Evolutionary conservation across 31 red algal genomes (phyloP).

Genomic region (Endocladia muricata): DNA sequence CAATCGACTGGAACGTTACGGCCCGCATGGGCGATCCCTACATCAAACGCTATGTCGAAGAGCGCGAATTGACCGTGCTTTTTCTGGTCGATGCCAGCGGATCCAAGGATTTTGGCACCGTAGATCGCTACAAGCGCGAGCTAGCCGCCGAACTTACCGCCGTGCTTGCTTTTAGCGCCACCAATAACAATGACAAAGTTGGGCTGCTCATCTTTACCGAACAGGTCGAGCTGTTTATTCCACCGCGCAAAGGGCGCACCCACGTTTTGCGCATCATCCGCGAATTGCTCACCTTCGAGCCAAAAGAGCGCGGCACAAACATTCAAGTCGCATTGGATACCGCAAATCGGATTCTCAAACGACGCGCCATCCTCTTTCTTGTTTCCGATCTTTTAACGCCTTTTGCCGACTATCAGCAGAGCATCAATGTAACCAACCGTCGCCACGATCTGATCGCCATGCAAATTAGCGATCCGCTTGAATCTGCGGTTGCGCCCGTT

Average conservation of each 20-base stretch:
- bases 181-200: conserved; percentile 16
- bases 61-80: conserved; percentile 9
- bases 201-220: conserved; percentile 9
- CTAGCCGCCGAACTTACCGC: conserved; percentile 5
- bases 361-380: no score
- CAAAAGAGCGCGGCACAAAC: not conserved
- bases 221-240: conserved; percentile 4
- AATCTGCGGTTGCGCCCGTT: no score
- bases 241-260: conserved; percentile 8
- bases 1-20: conserved; percentile 27
- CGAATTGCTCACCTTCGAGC: conserved; percentile 2
- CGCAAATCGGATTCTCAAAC: no score
- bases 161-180: conserved; percentile 4
- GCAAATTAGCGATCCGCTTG: no score
- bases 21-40: conserved; percentile 10
- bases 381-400: no score
- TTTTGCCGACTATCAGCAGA: not conserved
- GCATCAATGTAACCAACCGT: no score
- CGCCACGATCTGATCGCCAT: no score
- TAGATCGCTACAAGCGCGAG: not conserved
- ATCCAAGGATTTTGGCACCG: conserved; percentile 6
- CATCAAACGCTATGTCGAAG: conserved; percentile 12
- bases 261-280: conserved; percentile 5
- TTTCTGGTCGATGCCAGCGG: conserved; percentile 8
- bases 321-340: not conserved